phyloP scores from a whole-genome alignment of 2,329 filamentous ascomycete genomes.

The Epichloe gansuensis region DNA sequence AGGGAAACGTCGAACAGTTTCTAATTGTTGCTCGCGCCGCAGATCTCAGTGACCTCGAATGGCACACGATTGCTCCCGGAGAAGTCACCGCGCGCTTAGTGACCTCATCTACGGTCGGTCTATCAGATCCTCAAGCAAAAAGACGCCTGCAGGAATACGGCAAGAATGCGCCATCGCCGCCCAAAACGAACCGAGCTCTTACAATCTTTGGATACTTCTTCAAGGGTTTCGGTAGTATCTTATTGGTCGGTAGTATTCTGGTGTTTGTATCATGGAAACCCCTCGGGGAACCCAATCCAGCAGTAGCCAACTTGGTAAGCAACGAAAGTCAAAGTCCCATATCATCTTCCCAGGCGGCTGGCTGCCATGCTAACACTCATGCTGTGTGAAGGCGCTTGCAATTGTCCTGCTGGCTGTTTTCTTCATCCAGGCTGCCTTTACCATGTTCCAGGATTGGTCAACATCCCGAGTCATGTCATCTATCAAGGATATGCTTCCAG shows the following conservation, averaged over 20 bases:
- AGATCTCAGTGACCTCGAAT: conserved; percentile 53
- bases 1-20: neutral
- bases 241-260: conserved; percentile 54
- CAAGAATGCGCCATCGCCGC: conserved; percentile 52
- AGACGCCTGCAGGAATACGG: conserved; percentile 47
- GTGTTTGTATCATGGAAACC: conserved; percentile 70
- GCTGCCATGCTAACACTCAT: neutral
- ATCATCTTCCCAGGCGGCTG: no score
- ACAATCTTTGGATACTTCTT: conserved; percentile 60
- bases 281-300: conserved; percentile 52
- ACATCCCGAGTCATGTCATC: conserved; percentile 66
- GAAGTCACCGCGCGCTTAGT: conserved; percentile 48
- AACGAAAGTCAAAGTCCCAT: neutral
- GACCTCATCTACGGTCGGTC: conserved; percentile 41
- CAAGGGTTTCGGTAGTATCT: conserved; percentile 61
- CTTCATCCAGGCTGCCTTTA: conserved; percentile 55
- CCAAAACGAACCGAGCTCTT: conserved; percentile 45
- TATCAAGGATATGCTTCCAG: conserved; percentile 69
- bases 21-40: neutral
- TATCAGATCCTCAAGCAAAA: conserved; percentile 45
- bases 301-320: conserved; percentile 45
- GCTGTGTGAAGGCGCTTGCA: conserved; percentile 40
- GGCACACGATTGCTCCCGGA: conserved; percentile 47
- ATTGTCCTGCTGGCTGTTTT: conserved; percentile 62
- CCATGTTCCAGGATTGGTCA: conserved; percentile 63